Percentiles rank a stretch among this genome's conserved stretches.
Evolutionary conservation across 2,329 filamentous ascomycete species (phyloP).

Genomic region (Curvularia eragrostidis): DNA sequence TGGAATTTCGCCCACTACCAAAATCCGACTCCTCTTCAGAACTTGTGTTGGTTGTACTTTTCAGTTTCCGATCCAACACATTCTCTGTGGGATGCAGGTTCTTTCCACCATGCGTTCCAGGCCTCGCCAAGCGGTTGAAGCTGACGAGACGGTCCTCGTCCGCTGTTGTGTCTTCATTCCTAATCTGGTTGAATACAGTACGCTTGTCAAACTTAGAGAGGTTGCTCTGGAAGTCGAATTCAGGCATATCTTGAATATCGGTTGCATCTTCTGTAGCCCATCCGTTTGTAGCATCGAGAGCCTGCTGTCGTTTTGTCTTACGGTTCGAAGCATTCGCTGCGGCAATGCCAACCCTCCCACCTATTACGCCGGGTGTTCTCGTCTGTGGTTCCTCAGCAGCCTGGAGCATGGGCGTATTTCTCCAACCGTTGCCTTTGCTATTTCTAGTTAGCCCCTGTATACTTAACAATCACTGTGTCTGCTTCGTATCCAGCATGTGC

Average conservation of each 20-base stretch:
- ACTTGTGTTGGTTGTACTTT: slow-evolving; percentile 44
- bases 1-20: slow-evolving; percentile 48
- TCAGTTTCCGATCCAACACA: slow-evolving; percentile 70
- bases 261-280: slow-evolving; percentile 97
- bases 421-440: slow-evolving; percentile 69
- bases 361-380: slow-evolving; percentile 49
- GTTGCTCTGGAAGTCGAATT: slow-evolving; percentile 91
- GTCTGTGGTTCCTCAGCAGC: slow-evolving; percentile 55
- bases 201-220: slow-evolving; percentile 95
- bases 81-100: slow-evolving; percentile 93
- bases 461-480: neutral
- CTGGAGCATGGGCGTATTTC: slow-evolving; percentile 72
- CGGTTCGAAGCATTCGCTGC: slow-evolving; percentile 49
- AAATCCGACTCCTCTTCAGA: slow-evolving; percentile 50
- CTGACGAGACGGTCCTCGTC: slow-evolving; percentile 89
- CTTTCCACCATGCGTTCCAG: slow-evolving; percentile 71
- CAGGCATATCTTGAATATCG: slow-evolving; percentile 89
- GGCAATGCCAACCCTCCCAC: slow-evolving; percentile 46
- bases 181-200: slow-evolving; percentile 88
- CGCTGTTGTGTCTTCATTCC: slow-evolving; percentile 85
- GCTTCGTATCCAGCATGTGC: slow-evolving; percentile 31
- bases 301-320: slow-evolving; percentile 57
- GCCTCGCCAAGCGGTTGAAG: slow-evolving; percentile 72
- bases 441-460: slow-evolving; percentile 18
- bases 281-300: slow-evolving; percentile 70